phyloP scores from a whole-genome alignment of 2,329 filamentous ascomycete species.

The Cercospora citrullina region DNA sequence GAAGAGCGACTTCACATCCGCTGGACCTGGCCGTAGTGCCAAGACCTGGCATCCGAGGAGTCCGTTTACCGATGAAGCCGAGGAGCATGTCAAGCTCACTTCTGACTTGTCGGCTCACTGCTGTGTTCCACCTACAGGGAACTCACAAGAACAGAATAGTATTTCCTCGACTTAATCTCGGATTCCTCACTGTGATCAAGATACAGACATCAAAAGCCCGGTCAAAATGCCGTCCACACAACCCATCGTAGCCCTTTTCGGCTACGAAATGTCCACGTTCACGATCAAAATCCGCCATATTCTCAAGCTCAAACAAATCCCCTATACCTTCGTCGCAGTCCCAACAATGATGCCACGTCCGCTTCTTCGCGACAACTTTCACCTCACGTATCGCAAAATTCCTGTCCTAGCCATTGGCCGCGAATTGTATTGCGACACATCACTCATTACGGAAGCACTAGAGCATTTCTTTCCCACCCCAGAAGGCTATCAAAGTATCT shows the following conservation, averaged over 20 bases:
- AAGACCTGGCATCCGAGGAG: not conserved
- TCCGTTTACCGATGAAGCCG: not conserved
- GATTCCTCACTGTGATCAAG: not conserved
- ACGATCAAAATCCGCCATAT: slow-evolving; percentile 42
- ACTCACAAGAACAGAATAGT: not conserved
- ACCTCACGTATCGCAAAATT: slow-evolving; percentile 44
- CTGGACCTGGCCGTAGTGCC: not conserved
- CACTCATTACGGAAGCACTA: slow-evolving; percentile 37
- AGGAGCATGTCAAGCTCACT: not conserved
- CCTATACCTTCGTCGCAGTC: slow-evolving; percentile 41
- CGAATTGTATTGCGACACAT: slow-evolving; percentile 40
- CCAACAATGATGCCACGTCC: slow-evolving; percentile 46
- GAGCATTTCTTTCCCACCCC: slow-evolving; percentile 36
- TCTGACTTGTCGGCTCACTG: not conserved
- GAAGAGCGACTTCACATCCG: not conserved
- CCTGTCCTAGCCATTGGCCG: slow-evolving; percentile 37
- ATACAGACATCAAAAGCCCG: not conserved
- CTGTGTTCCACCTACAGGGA: not conserved
- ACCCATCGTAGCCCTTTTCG: slow-evolving; percentile 33
- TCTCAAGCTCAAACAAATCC: slow-evolving; percentile 42
- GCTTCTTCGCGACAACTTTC: slow-evolving; percentile 40
- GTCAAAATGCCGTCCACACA: slow-evolving; percentile 11
- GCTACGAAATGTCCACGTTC: slow-evolving; percentile 35
- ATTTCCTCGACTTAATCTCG: not conserved
- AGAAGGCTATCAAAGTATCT: slow-evolving; percentile 41